Conservation (phyloP, 306 rosid genomes). For the Rubus idaeus region DNA sequence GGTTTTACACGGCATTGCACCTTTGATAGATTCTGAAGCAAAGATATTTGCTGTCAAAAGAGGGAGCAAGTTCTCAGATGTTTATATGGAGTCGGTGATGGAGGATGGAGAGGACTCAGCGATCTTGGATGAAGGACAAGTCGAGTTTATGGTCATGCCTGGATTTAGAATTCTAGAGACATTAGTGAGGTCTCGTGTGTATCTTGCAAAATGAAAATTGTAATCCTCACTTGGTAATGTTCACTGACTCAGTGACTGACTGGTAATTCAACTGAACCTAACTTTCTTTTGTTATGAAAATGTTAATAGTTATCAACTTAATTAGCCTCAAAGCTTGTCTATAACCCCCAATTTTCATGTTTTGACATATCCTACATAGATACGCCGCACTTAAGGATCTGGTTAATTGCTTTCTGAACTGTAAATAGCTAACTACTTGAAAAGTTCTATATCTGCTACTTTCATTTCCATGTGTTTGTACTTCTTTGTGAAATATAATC, state of each 20-base stretch:
- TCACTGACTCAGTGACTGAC: slow-evolving; percentile 33
- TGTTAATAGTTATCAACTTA: slow-evolving; percentile 26
- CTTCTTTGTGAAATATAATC: no score
- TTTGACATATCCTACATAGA: slow-evolving; percentile 22
- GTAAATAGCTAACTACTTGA: slow-evolving; percentile 25
- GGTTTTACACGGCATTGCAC: slow-evolving; percentile 58
- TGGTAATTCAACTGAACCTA: slow-evolving; percentile 37
- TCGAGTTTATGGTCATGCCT: slow-evolving; percentile 81
- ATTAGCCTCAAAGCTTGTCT: slow-evolving; percentile 23
- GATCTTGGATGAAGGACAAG: slow-evolving; percentile 31
- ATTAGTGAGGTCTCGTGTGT: slow-evolving; percentile 64
- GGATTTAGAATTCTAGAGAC: slow-evolving; percentile 63
- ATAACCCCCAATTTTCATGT: slow-evolving; percentile 24
- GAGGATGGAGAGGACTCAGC: slow-evolving; percentile 34
- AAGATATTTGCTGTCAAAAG: slow-evolving; percentile 50
- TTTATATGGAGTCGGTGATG: slow-evolving; percentile 66
- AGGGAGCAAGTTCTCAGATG: slow-evolving; percentile 52
- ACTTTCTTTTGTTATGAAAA: slow-evolving; percentile 28
- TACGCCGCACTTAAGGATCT: slow-evolving; percentile 15
- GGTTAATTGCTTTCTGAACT: slow-evolving; percentile 26
- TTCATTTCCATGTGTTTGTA: no score
- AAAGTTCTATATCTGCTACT: neutral
- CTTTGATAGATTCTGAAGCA: slow-evolving; percentile 52
- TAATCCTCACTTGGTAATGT: slow-evolving; percentile 17
- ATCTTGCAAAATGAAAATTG: slow-evolving; percentile 36